Conservation (phyloP, 2,329 filamentous ascomycete genomes). For the Curvularia spicifera region DNA sequence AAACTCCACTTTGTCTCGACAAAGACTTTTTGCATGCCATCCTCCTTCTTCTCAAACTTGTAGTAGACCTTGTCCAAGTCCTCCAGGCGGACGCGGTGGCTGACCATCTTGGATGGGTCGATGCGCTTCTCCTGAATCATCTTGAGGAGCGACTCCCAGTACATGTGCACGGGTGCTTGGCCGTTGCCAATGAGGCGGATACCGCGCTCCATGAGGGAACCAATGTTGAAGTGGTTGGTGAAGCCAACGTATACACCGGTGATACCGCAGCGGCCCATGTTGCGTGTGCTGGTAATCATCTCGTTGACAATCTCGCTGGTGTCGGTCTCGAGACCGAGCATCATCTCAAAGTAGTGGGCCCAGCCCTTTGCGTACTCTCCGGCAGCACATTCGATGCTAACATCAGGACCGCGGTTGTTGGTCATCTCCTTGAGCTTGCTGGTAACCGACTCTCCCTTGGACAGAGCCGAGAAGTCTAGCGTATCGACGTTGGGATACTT, state of each 20-base stretch:
- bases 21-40: conserved; percentile 82
- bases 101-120: conserved; percentile 80
- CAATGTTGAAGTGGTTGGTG: conserved; percentile 83
- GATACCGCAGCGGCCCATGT: conserved; percentile 75
- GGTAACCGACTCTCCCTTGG: conserved; percentile 69
- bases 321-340: conserved; percentile 78
- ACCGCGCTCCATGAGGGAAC: conserved; percentile 85
- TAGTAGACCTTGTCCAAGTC: conserved; percentile 61
- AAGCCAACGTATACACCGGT: conserved; percentile 73
- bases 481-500: conserved; percentile 71
- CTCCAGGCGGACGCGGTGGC: conserved; percentile 69
- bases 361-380: conserved; percentile 69
- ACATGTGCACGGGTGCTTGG: conserved; percentile 77
- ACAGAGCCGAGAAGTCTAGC: conserved; percentile 72
- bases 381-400: conserved; percentile 71
- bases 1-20: conserved; percentile 65
- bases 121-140: conserved; percentile 71
- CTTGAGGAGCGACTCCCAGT: conserved; percentile 79
- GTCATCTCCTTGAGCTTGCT: conserved; percentile 75
- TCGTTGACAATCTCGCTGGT: conserved; percentile 82
- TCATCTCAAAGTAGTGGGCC: conserved; percentile 65
- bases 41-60: conserved; percentile 72
- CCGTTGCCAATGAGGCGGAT: conserved; percentile 76
- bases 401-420: conserved; percentile 73
- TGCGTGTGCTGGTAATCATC: conserved; percentile 76